Conservation (phyloP, 805 yeast genomes). For the Lipomyces spencermartinsiae region DNA sequence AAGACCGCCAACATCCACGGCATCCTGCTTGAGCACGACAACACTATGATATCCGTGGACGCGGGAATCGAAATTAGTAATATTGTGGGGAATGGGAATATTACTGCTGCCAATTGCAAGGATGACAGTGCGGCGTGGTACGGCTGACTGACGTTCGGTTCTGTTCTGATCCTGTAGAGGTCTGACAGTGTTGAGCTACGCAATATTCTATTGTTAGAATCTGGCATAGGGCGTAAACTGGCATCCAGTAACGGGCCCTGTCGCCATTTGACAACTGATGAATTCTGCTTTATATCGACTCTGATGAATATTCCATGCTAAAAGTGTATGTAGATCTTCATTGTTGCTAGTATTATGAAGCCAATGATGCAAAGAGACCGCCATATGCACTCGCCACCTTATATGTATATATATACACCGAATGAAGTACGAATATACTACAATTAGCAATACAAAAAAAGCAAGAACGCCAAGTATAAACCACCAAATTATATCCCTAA, state of each 20-base stretch:
- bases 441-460: not conserved
- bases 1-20: constrained; percentile 54
- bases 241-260: no score
- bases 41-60: constrained; percentile 66
- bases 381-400: not conserved
- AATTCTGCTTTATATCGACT: not conserved
- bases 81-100: constrained; percentile 53
- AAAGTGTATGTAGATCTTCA: not conserved
- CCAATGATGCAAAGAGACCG: not conserved
- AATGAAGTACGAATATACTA: not conserved
- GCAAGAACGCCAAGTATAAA: not conserved
- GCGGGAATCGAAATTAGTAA: constrained; percentile 66
- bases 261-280: no score
- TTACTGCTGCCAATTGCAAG: constrained; percentile 23
- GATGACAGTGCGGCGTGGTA: constrained; percentile 23
- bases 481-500: not conserved
- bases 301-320: not conserved
- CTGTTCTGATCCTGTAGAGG: not conserved
- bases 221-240: no score
- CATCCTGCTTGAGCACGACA: constrained; percentile 87
- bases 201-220: no score
- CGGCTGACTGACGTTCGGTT: not conserved
- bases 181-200: not conserved
- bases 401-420: not conserved
- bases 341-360: not conserved